Evolutionary conservation across 2,329 filamentous ascomycete species (phyloP).

Genomic region (Colletotrichum costaricense): DNA sequence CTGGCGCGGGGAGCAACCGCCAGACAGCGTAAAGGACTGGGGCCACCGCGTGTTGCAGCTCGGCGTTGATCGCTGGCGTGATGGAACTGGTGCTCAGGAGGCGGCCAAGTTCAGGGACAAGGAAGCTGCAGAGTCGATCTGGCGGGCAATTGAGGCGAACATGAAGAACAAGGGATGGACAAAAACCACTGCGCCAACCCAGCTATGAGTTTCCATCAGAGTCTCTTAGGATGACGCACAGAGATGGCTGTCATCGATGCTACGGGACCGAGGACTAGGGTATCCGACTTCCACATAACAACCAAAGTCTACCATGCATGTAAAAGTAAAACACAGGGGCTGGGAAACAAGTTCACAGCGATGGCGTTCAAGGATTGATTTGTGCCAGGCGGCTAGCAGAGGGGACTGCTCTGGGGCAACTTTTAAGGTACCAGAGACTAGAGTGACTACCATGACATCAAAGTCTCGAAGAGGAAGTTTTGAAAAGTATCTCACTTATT

Average conservation of each 20-base stretch:
- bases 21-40: constrained; percentile 84
- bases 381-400: background rate
- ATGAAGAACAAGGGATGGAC: constrained; percentile 91
- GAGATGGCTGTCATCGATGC: background rate
- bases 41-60: constrained; percentile 85
- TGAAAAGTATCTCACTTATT: background rate
- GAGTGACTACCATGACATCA: background rate
- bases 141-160: constrained; percentile 86
- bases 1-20: constrained; percentile 86
- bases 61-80: constrained; percentile 86
- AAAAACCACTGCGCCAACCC: constrained; percentile 72
- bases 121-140: constrained; percentile 92
- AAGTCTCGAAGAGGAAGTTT: background rate
- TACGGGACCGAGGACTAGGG: background rate
- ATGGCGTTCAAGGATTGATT: constrained; percentile 28
- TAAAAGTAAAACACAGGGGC: constrained; percentile 26
- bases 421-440: background rate
- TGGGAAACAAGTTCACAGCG: constrained; percentile 32
- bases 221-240: background rate
- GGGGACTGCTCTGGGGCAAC: background rate
- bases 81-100: constrained; percentile 59
- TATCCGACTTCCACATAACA: background rate
- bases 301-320: background rate
- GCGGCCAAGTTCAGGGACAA: constrained; percentile 82
- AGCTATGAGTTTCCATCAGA: background rate